Conservation (phyloP, 2,329 filamentous ascomycete genomes). For the Botrytis pseudocinerea region DNA sequence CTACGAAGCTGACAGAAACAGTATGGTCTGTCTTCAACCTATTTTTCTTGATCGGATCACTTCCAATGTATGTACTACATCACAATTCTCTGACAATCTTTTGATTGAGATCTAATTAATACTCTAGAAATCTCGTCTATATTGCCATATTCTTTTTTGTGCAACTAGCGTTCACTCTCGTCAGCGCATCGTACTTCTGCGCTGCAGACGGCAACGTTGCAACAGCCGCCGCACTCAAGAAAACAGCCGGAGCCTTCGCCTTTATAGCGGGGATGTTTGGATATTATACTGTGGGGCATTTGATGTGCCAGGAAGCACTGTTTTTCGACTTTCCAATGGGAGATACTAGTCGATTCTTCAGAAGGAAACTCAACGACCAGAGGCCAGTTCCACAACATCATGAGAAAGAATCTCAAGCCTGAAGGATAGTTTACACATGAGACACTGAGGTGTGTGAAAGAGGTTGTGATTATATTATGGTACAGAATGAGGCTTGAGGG, state of each 20-base stretch:
- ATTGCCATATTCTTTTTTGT: conserved; percentile 51
- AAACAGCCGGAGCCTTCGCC: neutral
- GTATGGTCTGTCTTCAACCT: neutral
- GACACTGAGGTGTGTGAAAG: neutral
- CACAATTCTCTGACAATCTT: neutral
- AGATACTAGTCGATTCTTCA: conserved; percentile 46
- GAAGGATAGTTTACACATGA: neutral
- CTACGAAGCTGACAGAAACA: neutral
- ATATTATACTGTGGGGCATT: conserved; percentile 48
- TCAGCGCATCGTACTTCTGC: conserved; percentile 49
- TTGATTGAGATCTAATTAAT: neutral
- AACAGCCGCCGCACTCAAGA: conserved; percentile 40
- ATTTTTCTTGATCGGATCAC: conserved; percentile 47
- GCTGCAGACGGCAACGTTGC: conserved; percentile 45
- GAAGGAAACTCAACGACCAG: conserved; percentile 34
- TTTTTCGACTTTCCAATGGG: conserved; percentile 45
- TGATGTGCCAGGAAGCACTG: conserved; percentile 46
- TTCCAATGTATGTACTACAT: conserved; percentile 38
- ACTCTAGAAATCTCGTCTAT: conserved; percentile 46
- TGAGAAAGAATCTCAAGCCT: neutral
- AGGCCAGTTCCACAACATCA: neutral
- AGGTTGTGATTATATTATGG: neutral
- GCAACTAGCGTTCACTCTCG: conserved; percentile 47
- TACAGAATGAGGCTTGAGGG: neutral
- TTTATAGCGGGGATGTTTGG: conserved; percentile 47